These are phyloP conservation scores for Verticillium alfalfae DNA, from an alignment of 2,329 filamentous ascomycete genomes.

Conservation along the genomic window DNA sequence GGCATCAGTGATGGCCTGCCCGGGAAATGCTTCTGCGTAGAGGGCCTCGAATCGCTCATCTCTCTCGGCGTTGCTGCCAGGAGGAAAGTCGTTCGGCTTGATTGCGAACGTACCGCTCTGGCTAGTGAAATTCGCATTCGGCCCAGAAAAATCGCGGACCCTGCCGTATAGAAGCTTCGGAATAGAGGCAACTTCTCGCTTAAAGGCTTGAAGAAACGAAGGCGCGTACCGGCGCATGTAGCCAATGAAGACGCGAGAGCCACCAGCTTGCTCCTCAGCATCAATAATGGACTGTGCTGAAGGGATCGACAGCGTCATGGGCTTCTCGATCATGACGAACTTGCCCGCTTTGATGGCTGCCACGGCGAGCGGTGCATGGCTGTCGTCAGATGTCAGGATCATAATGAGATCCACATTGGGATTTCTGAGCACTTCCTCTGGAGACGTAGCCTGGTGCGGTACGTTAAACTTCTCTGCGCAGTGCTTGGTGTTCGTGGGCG, in stretches of 20 bases:
- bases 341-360: slow-evolving; percentile 43
- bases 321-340: slow-evolving; percentile 51
- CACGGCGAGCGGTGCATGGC: slow-evolving; percentile 40
- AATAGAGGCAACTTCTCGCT: slow-evolving; percentile 40
- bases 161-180: slow-evolving; percentile 45
- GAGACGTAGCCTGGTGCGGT: slow-evolving; percentile 18
- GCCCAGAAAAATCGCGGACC: slow-evolving; percentile 21
- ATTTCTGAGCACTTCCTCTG: slow-evolving; percentile 27
- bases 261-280: slow-evolving; percentile 32
- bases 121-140: slow-evolving; percentile 1
- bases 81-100: slow-evolving; percentile 6
- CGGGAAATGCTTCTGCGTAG: slow-evolving; percentile 24
- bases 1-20: slow-evolving; percentile 19
- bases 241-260: slow-evolving; percentile 44
- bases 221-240: slow-evolving; percentile 53
- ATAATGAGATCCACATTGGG: slow-evolving; percentile 42
- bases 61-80: slow-evolving; percentile 10
- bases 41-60: slow-evolving; percentile 17
- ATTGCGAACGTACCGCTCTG: slow-evolving; percentile 26
- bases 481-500: slow-evolving; percentile 1
- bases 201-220: slow-evolving; percentile 40
- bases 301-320: slow-evolving; percentile 39
- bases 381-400: slow-evolving; percentile 42
- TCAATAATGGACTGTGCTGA: slow-evolving; percentile 36
- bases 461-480: slow-evolving; percentile 21